A percentile compares a stretch with the other conserved stretches of the same genome.
Evolutionary conservation across 352 stramenopile species (phyloP).

Genomic region (Phytopythium vexans): DNA sequence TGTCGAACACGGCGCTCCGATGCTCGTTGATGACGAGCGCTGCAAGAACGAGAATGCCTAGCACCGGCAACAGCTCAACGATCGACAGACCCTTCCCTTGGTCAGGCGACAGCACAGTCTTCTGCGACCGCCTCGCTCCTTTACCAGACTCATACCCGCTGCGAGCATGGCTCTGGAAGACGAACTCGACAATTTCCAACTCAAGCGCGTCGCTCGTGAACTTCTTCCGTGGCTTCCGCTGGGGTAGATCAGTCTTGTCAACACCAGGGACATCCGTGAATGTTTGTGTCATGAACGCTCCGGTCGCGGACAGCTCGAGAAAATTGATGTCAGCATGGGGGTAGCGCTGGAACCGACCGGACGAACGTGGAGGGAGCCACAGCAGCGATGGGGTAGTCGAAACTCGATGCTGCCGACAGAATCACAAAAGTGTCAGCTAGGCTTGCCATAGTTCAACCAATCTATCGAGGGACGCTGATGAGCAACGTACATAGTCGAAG

Average conservation of each 20-base stretch:
- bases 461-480: too few species aligned
- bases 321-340: conserved; percentile 54
- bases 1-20: conserved; percentile 24
- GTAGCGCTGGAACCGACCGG: conserved; percentile 50
- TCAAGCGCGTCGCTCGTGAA: conserved; percentile 11
- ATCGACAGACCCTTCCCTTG: conserved; percentile 12
- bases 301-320: conserved; percentile 35
- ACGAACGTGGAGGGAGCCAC: conserved; percentile 44
- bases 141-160: conserved; percentile 24
- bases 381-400: conserved; percentile 42
- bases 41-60: conserved; percentile 26
- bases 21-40: conserved; percentile 38
- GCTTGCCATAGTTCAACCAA: too few species aligned
- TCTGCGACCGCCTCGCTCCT: conserved; percentile 8
- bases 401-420: conserved; percentile 38
- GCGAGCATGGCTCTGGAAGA: conserved; percentile 27
- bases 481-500: conserved; percentile 27
- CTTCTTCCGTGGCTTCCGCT: conserved; percentile 4
- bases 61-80: conserved; percentile 35
- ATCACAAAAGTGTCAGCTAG: not conserved
- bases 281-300: conserved; percentile 10
- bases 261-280: not conserved
- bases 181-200: conserved; percentile 22
- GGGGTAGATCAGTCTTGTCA: not conserved
- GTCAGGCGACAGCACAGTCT: conserved; percentile 8